Percentiles rank a stretch among this genome's conserved stretches.
phyloP scores from a whole-genome alignment of 768 basidiomycete species.

The Cystoderma amianthinum region DNA sequence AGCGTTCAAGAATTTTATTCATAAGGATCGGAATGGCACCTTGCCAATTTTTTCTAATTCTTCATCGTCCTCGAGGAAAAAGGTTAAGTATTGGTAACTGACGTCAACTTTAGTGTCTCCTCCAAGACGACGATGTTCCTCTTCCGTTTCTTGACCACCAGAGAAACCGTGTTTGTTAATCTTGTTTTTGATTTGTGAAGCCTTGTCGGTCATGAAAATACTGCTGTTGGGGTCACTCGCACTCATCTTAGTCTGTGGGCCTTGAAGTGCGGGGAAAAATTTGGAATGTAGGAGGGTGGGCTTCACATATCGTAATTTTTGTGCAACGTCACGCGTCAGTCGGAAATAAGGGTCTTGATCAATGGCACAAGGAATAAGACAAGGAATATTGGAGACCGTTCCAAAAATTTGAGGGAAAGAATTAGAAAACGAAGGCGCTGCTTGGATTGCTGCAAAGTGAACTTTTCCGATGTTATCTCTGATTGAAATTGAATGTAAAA shows the following conservation, averaged over 20 bases:
- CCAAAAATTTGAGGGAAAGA: slow-evolving; percentile 99
- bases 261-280: slow-evolving; percentile 97
- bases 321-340: slow-evolving; percentile 91
- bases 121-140: slow-evolving; percentile 83
- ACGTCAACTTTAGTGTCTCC: slow-evolving; percentile 96
- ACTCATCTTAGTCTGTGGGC: slow-evolving; percentile 99
- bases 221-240: slow-evolving; percentile 90
- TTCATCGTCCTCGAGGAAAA: slow-evolving; percentile 95
- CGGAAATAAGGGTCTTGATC: slow-evolving; percentile 99
- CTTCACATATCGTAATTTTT: slow-evolving; percentile 92
- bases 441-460: slow-evolving; percentile 94
- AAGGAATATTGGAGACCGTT: slow-evolving; percentile 72
- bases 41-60: slow-evolving; percentile 70
- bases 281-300: slow-evolving; percentile 89
- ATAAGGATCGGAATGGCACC: slow-evolving; percentile 32
- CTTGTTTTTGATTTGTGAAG: slow-evolving; percentile 95
- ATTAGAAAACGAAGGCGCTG: slow-evolving; percentile 94
- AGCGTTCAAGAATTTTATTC: background rate
- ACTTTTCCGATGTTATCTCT: slow-evolving; percentile 98
- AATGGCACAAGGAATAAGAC: slow-evolving; percentile 96
- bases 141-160: slow-evolving; percentile 92
- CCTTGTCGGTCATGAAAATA: slow-evolving; percentile 94
- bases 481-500: slow-evolving; percentile 1
- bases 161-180: slow-evolving; percentile 95
- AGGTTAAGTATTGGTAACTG: slow-evolving; percentile 88